Conservation (phyloP, 495 filamentous ascomycete species). For the Hypoxylon subgilvum region DNA sequence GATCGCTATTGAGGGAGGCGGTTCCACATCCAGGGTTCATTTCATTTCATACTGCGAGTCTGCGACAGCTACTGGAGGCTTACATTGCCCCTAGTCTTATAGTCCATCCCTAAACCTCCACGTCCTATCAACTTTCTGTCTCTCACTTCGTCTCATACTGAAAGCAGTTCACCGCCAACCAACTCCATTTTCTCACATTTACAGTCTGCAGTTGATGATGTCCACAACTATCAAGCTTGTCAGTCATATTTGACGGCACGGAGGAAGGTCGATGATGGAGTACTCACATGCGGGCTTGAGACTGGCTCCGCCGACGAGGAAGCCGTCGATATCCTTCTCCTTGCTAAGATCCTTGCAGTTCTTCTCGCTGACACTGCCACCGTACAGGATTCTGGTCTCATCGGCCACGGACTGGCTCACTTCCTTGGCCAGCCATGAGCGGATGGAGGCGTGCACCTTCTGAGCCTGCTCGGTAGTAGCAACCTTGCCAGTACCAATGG, state of each 20-base stretch:
- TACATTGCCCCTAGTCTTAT: slow-evolving; percentile 4
- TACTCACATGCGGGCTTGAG: slow-evolving; percentile 96
- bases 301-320: slow-evolving; percentile 96
- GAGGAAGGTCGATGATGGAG: neutral
- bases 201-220: slow-evolving; percentile 64
- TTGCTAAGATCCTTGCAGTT: slow-evolving; percentile 93
- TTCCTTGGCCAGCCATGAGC: slow-evolving; percentile 79
- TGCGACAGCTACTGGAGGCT: no score
- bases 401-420: slow-evolving; percentile 75
- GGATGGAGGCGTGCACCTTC: slow-evolving; percentile 92
- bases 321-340: slow-evolving; percentile 94
- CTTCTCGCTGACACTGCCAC: slow-evolving; percentile 95
- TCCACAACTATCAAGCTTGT: slow-evolving; percentile 58
- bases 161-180: neutral
- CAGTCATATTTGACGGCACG: slow-evolving; percentile 20
- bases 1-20: neutral
- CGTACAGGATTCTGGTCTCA: slow-evolving; percentile 89
- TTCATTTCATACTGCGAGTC: slow-evolving; percentile 10
- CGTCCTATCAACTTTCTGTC: slow-evolving; percentile 1
- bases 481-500: slow-evolving; percentile 97
- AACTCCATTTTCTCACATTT: slow-evolving; percentile 20
- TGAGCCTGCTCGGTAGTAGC: slow-evolving; percentile 92
- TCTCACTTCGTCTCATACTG: neutral
- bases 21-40: neutral
- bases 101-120: neutral